Conservation (phyloP, 495 filamentous ascomycete genomes). For the Aspergillus hancockii region DNA sequence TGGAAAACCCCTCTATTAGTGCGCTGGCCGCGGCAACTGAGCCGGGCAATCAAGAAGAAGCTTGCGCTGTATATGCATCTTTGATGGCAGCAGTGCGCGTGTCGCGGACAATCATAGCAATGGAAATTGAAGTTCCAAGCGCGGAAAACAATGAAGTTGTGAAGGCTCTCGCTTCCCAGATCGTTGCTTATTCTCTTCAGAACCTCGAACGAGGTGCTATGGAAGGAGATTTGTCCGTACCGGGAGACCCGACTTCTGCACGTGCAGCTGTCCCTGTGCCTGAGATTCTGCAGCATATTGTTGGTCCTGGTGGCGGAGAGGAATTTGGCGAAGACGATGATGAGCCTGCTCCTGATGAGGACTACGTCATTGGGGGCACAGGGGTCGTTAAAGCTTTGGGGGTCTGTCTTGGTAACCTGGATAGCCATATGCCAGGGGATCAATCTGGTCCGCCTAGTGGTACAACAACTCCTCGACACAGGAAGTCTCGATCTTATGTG, state of each 20-base stretch:
- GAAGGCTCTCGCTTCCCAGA: slow-evolving; percentile 88
- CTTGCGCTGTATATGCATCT: slow-evolving; percentile 90
- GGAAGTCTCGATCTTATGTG: slow-evolving; percentile 41
- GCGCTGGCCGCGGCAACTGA: slow-evolving; percentile 66
- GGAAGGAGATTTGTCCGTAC: slow-evolving; percentile 44
- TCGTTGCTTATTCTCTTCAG: slow-evolving; percentile 87
- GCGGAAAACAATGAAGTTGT: slow-evolving; percentile 81
- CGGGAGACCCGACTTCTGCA: slow-evolving; percentile 33
- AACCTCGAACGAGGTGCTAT: slow-evolving; percentile 75
- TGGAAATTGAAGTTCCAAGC: slow-evolving; percentile 88
- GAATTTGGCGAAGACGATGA: slow-evolving; percentile 61
- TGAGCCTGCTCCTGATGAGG: slow-evolving; percentile 78
- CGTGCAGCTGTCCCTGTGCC: slow-evolving; percentile 50
- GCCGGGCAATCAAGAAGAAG: slow-evolving; percentile 82
- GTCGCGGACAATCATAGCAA: slow-evolving; percentile 77
- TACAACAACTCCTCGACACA: slow-evolving; percentile 53
- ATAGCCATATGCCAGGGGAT: slow-evolving; percentile 42
- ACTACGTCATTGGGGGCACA: slow-evolving; percentile 94
- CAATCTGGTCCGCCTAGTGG: slow-evolving; percentile 50
- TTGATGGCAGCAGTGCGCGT: slow-evolving; percentile 86
- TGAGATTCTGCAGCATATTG: slow-evolving; percentile 69
- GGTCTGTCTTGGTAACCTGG: slow-evolving; percentile 77
- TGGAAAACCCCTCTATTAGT: slow-evolving; percentile 76
- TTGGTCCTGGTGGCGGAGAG: slow-evolving; percentile 55
- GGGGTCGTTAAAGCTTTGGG: slow-evolving; percentile 93